Evolutionary conservation across 257 asterid species (phyloP).

Genomic region (Nicotiana sylvestris): DNA sequence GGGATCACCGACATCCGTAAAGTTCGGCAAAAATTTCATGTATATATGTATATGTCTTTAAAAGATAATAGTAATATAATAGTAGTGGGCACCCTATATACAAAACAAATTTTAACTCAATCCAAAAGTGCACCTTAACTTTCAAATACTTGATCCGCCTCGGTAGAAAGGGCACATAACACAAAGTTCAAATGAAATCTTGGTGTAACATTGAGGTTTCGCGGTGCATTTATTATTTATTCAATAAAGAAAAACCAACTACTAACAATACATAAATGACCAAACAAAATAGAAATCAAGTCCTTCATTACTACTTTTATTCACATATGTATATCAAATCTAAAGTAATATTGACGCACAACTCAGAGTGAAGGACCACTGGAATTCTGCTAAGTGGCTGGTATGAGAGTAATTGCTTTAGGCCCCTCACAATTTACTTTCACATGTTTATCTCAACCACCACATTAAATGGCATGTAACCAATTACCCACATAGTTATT

Average conservation of each 20-base stretch:
- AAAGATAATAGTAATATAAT: too few relatives aligned
- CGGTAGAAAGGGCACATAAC: not conserved
- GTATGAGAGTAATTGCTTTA: slow-evolving; percentile 29
- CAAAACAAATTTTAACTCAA: too few relatives aligned
- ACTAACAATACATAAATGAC: not conserved
- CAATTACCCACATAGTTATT: not conserved
- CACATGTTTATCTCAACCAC: slow-evolving; percentile 42
- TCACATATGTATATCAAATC: slow-evolving; percentile 10
- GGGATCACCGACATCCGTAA: too few relatives aligned
- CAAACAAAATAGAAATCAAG: not conserved
- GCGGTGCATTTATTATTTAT: not conserved
- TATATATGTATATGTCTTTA: too few relatives aligned
- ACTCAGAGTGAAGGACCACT: slow-evolving; percentile 14
- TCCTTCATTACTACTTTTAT: not conserved
- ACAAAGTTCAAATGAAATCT: not conserved
- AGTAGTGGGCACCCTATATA: too few relatives aligned
- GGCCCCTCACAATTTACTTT: slow-evolving; percentile 21
- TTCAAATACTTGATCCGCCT: too few relatives aligned
- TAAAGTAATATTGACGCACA: slow-evolving; percentile 19
- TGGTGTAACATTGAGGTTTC: not conserved
- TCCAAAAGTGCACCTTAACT: too few relatives aligned
- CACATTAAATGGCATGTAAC: slow-evolving; percentile 27
- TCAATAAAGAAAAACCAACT: not conserved
- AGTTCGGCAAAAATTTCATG: too few relatives aligned
- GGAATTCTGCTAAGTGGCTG: slow-evolving; percentile 12